Percentiles rank a stretch among this genome's conserved stretches.
Evolutionary conservation across 805 yeast genomes (phyloP).

Genomic region (Starmera quercuum): DNA sequence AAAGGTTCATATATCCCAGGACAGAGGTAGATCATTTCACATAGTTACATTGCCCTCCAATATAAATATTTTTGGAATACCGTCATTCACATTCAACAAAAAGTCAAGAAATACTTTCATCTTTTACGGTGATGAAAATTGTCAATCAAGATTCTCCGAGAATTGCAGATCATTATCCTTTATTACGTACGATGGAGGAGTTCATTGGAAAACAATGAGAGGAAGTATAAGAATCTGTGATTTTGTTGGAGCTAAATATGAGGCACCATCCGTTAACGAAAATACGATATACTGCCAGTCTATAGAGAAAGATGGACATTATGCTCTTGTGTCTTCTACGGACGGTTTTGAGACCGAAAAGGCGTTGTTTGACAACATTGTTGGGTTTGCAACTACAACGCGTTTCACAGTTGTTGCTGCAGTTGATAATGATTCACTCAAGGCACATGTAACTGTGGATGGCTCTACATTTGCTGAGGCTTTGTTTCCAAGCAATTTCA

Average conservation of each 20-base stretch:
- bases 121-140: conserved; percentile 56
- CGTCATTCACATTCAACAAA: conserved; percentile 54
- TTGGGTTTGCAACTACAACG: conserved; percentile 70
- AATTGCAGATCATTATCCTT: conserved; percentile 51
- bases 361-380: conserved; percentile 45
- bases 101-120: conserved; percentile 45
- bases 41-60: conserved; percentile 35
- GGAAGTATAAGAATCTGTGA: conserved; percentile 53
- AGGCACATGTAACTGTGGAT: conserved; percentile 72
- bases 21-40: conserved; percentile 46
- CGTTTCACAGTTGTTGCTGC: conserved; percentile 70
- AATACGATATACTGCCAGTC: conserved; percentile 60
- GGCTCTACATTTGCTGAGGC: conserved; percentile 76
- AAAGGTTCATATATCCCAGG: conserved; percentile 44
- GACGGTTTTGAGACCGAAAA: conserved; percentile 19
- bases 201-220: conserved; percentile 43
- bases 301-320: conserved; percentile 18
- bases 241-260: conserved; percentile 44
- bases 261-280: conserved; percentile 31
- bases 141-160: conserved; percentile 24
- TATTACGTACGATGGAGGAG: conserved; percentile 61
- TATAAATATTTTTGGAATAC: conserved; percentile 40
- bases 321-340: conserved; percentile 22
- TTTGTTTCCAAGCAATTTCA: conserved; percentile 60
- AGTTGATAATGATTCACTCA: conserved; percentile 40